These are phyloP conservation scores for Knufia petricola DNA, from an alignment of 2,329 filamentous ascomycete species.

Conservation along the genomic window DNA sequence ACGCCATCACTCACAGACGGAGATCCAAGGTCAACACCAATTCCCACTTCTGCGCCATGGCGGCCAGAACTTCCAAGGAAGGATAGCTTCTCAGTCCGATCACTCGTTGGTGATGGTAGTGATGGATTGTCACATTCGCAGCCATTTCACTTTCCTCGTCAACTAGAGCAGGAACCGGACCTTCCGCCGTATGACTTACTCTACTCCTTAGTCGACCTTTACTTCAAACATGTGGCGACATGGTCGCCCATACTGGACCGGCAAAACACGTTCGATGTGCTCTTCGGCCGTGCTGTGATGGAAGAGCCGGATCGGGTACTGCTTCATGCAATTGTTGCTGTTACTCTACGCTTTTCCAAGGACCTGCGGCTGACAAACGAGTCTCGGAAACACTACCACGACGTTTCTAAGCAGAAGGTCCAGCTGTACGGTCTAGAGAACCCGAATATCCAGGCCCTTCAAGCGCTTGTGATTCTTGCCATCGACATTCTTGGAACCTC, in stretches of 20 bases:
- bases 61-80: neutral
- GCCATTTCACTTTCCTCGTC: neutral
- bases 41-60: neutral
- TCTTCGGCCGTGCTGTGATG: constrained; percentile 67
- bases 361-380: constrained; percentile 66
- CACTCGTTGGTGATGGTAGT: neutral
- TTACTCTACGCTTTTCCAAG: constrained; percentile 72
- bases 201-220: constrained; percentile 63
- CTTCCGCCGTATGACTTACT: constrained; percentile 66
- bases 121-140: constrained; percentile 1
- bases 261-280: constrained; percentile 66
- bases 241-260: constrained; percentile 89
- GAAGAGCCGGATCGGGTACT: constrained; percentile 64
- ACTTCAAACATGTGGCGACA: constrained; percentile 70
- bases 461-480: constrained; percentile 78
- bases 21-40: constrained; percentile 1
- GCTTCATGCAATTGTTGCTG: constrained; percentile 80
- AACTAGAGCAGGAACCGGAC: neutral
- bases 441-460: constrained; percentile 76
- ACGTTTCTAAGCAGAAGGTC: constrained; percentile 74
- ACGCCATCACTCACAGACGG: neutral
- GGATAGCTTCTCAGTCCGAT: constrained; percentile 1
- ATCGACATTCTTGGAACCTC: constrained; percentile 76
- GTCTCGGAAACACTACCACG: constrained; percentile 64
- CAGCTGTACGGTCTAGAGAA: constrained; percentile 81